These are phyloP conservation scores for Rubus parviflorus DNA, from an alignment of 306 rosid species.

Conservation along the genomic window DNA sequence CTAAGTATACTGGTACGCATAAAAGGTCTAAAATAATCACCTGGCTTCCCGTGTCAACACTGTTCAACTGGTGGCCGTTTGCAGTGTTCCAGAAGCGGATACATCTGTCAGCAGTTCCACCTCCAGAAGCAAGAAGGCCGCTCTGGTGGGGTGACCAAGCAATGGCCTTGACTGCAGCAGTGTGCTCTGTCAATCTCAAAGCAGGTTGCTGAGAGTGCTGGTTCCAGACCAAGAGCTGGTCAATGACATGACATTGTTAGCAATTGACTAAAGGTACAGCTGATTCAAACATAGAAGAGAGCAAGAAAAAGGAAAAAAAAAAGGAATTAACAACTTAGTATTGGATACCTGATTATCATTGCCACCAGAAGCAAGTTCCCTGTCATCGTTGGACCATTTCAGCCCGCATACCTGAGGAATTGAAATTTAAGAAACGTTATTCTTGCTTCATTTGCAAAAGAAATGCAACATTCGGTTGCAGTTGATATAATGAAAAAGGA, in stretches of 20 bases:
- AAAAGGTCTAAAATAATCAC: slow-evolving; percentile 25
- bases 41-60: slow-evolving; percentile 98
- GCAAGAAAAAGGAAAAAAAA: not conserved
- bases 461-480: not conserved
- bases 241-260: slow-evolving; percentile 22
- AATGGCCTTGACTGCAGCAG: slow-evolving; percentile 98
- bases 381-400: slow-evolving; percentile 96
- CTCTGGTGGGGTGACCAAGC: slow-evolving; percentile 99
- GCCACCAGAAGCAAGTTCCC: slow-evolving; percentile 99
- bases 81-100: slow-evolving; percentile 99
- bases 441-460: not conserved
- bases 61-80: slow-evolving; percentile 85
- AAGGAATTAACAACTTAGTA: not conserved
- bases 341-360: slow-evolving; percentile 88
- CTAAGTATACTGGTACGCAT: not conserved
- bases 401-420: slow-evolving; percentile 67
- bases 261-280: not conserved
- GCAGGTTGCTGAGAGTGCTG: slow-evolving; percentile 91
- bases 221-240: slow-evolving; percentile 93
- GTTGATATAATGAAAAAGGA: not conserved
- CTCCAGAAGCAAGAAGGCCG: slow-evolving; percentile 93
- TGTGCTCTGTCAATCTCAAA: slow-evolving; percentile 83
- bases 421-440: not conserved
- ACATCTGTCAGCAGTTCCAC: slow-evolving; percentile 97
- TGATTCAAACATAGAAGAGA: not conserved